phyloP scores from a whole-genome alignment of 1,139 yeast species.

The Scheffersomyces illinoinensis region DNA sequence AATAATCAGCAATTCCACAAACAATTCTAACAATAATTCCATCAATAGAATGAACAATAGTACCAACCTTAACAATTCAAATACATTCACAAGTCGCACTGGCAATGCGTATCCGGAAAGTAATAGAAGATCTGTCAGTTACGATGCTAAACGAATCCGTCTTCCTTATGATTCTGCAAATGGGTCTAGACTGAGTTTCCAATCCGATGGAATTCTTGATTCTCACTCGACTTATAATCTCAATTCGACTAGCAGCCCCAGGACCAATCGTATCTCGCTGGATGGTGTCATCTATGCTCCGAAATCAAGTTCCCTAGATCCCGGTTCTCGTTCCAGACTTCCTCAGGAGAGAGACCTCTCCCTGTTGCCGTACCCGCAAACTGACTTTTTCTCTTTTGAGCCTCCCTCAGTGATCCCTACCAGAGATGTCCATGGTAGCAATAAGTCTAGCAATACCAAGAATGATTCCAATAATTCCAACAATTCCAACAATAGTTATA shows the following conservation, averaged over 20 bases:
- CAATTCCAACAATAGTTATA: too few relatives aligned
- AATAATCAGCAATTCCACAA: background rate
- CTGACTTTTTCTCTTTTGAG: background rate
- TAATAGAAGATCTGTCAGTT: conserved; percentile 30
- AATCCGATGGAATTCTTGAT: background rate
- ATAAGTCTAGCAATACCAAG: background rate
- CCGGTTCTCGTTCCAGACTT: background rate
- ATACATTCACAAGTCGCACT: background rate
- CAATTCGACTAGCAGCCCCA: background rate
- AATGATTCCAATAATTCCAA: background rate
- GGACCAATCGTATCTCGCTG: conserved; percentile 8
- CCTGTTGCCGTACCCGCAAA: background rate
- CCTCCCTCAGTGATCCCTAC: background rate
- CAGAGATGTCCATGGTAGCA: background rate
- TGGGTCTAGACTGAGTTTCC: conserved; percentile 11
- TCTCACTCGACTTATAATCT: background rate
- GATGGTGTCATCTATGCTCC: conserved; percentile 12
- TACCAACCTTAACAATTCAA: background rate
- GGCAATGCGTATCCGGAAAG: background rate
- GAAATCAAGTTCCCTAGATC: conserved; percentile 4
- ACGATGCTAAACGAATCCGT: conserved; percentile 30
- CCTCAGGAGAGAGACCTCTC: background rate
- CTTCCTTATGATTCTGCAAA: conserved; percentile 12
- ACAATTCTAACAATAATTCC: background rate
- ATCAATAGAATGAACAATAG: background rate